Base-by-base conservation (phyloP, 441 rosid species). In the Caryocar brasiliense region DNA sequence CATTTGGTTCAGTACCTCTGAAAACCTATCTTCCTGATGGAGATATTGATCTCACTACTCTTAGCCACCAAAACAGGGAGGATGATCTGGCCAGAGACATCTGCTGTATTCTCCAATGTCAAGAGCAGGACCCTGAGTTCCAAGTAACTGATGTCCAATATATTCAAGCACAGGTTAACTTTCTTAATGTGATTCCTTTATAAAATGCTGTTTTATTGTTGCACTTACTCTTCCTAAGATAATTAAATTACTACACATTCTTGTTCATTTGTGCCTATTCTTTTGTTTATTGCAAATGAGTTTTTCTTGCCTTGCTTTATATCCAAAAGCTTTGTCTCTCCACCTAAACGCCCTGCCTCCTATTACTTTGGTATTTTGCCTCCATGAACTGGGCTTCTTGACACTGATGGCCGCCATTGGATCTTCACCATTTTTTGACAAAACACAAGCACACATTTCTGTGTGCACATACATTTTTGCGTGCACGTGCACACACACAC, bases 1-100 rank as follows among this genome's bases (percentile, higher is more conserved):
- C 92, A 41, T 86, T 82, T 78, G 99, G 99, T 39, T 92, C 97
- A 0, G 92, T 88, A 47, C 95, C 97, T 19, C 47, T 92, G 45
- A 88, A 83, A 75, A 79, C 97, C 4, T 92, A 85, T 73, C 92
- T 92, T 42, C 97, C 95, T 33, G 97, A 92, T 55, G 99, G 99
- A 56, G 99, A 88, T 65, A 83, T 92, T 41, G 99, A 92, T 74
- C 69, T 92, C 66, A 92, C 94, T 19, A 75, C 68, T 20, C 68
- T 88, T 34, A 61, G 80, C 58, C 72, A 67, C 59, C 83, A 54
- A 30, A 67, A 73, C 43, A 57, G 51, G 69, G 99, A 80, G 70
- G 94, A 83, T 38, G 69, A 73, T 41, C 63, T 84, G 60, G 89
- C 79, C 10, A 65, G 35, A 44, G 58, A 65, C 40, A 34, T 90